Percentiles rank a stretch among this genome's conserved stretches.
Evolutionary conservation across 208 protist genomes (phyloP).

Genomic region (Crithidia sp.): DNA sequence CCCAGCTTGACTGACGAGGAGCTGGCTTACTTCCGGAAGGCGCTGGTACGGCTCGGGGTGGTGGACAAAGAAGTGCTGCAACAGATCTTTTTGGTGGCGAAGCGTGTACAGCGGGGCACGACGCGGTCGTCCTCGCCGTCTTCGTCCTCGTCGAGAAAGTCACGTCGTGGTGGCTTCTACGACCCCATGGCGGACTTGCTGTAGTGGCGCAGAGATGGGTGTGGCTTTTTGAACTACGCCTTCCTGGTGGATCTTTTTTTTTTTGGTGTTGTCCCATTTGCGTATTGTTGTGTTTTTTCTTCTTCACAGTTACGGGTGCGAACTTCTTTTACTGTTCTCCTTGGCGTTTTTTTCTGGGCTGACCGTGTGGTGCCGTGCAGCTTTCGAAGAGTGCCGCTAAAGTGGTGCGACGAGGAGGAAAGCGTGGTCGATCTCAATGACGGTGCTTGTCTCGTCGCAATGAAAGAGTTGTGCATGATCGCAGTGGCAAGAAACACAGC

Average conservation of each 20-base stretch:
- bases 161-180: constrained; percentile 19
- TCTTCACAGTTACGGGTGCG: too few relatives aligned
- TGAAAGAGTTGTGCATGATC: too few relatives aligned
- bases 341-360: not conserved
- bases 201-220: not conserved
- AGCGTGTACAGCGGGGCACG: constrained; percentile 10
- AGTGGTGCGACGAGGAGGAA: too few relatives aligned
- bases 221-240: not conserved
- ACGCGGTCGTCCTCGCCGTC: not conserved
- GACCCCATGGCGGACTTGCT: constrained; percentile 44
- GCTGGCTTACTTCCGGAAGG: constrained; percentile 39
- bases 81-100: constrained; percentile 29
- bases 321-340: too few relatives aligned
- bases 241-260: not conserved
- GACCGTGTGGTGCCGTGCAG: not conserved
- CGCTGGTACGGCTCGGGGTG: constrained; percentile 37
- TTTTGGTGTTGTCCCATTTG: not conserved
- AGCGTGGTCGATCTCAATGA: too few relatives aligned
- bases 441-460: too few relatives aligned
- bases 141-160: constrained; percentile 1
- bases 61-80: constrained; percentile 17
- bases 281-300: not conserved
- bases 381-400: too few relatives aligned
- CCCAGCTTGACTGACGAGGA: constrained; percentile 68
- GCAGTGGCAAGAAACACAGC: too few relatives aligned